These are phyloP conservation scores for Agaricus blazei DNA, from an alignment of 768 basidiomycete genomes.

Conservation along the genomic window DNA sequence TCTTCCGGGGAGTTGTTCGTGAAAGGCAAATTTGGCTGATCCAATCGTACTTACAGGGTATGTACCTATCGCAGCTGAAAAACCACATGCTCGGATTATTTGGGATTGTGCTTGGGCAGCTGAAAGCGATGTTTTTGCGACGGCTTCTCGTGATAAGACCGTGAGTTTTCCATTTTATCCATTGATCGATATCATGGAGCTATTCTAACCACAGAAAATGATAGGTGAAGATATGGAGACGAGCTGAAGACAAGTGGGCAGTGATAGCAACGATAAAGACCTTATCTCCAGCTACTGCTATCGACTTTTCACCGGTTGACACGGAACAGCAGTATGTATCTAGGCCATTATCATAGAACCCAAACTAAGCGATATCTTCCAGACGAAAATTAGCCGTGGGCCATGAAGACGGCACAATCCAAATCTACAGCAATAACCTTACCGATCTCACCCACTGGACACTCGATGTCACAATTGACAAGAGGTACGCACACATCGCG, in stretches of 20 bases:
- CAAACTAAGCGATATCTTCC: neutral
- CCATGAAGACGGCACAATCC: constrained; percentile 74
- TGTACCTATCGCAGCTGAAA: constrained; percentile 60
- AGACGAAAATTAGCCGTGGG: constrained; percentile 74
- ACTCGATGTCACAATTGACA: constrained; percentile 37
- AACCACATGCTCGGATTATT: constrained; percentile 87
- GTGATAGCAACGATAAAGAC: constrained; percentile 58
- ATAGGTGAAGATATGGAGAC: constrained; percentile 84
- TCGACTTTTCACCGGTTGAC: constrained; percentile 46
- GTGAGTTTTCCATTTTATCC: constrained; percentile 33
- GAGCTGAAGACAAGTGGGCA: constrained; percentile 46
- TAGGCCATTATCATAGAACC: neutral
- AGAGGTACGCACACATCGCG: constrained; percentile 37
- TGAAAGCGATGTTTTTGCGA: constrained; percentile 79
- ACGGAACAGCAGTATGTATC: constrained; percentile 34
- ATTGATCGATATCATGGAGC: neutral
- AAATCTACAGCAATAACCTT: constrained; percentile 45
- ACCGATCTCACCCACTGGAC: constrained; percentile 39
- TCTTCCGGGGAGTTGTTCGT: neutral
- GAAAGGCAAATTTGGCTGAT: neutral
- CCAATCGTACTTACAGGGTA: constrained; percentile 41
- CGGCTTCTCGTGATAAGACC: constrained; percentile 93
- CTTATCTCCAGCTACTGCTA: constrained; percentile 76
- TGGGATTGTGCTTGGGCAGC: constrained; percentile 92
- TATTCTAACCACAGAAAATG: neutral